Evolutionary conservation across 2,329 filamentous ascomycete genomes (phyloP).

Genomic region (Colletotrichum karsti): DNA sequence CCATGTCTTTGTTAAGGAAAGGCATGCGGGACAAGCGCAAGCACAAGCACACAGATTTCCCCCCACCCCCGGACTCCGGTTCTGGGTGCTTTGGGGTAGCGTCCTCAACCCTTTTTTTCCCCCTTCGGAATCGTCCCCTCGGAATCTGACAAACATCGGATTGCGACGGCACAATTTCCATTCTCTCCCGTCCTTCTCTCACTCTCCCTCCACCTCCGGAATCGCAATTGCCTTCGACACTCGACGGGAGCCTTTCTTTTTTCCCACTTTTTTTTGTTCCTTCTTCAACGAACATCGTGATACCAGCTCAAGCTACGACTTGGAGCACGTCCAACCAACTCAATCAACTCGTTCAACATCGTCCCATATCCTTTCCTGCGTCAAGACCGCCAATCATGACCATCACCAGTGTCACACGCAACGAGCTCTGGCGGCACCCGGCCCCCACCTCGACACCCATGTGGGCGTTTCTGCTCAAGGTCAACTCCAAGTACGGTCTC

Average conservation of each 20-base stretch:
- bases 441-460: slow-evolving; percentile 74
- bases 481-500: slow-evolving; percentile 74
- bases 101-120: slow-evolving; percentile 15
- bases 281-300: background rate
- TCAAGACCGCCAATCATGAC: slow-evolving; percentile 21
- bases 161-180: slow-evolving; percentile 28
- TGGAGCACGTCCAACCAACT: background rate
- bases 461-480: slow-evolving; percentile 73
- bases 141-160: slow-evolving; percentile 25
- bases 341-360: background rate
- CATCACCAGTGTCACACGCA: slow-evolving; percentile 30
- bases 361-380: background rate
- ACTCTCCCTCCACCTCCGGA: slow-evolving; percentile 15
- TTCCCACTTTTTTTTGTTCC: background rate
- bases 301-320: background rate
- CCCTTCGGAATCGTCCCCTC: slow-evolving; percentile 14
- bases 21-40: background rate
- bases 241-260: background rate
- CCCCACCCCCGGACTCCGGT: slow-evolving; percentile 30
- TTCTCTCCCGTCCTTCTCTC: background rate
- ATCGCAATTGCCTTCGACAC: background rate
- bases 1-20: background rate
- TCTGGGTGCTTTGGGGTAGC: background rate
- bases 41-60: background rate
- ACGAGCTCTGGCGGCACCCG: slow-evolving; percentile 77